Conservation (phyloP, 805 yeast genomes). For the Middelhovenomyces tepae region DNA sequence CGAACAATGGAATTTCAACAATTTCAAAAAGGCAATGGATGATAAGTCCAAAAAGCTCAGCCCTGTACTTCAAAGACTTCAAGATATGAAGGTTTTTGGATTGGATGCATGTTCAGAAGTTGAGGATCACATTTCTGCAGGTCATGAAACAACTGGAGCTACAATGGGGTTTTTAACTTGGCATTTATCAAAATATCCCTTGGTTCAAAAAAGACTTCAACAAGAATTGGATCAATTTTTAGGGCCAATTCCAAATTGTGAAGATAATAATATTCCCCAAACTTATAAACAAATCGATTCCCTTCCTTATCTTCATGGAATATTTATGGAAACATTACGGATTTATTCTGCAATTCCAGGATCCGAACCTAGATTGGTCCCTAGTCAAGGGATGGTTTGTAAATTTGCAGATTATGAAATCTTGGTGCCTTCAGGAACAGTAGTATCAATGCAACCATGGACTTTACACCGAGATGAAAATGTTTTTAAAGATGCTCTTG, state of each 20-base stretch:
- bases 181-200: slow-evolving; percentile 45
- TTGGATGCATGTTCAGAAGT: slow-evolving; percentile 38
- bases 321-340: slow-evolving; percentile 52
- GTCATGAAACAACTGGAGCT: slow-evolving; percentile 67
- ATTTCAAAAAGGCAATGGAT: slow-evolving; percentile 20
- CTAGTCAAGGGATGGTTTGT: slow-evolving; percentile 22
- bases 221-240: slow-evolving; percentile 36
- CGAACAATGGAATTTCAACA: slow-evolving; percentile 37
- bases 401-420: slow-evolving; percentile 12
- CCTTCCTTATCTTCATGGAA: slow-evolving; percentile 51
- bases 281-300: slow-evolving; percentile 41
- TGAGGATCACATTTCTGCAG: slow-evolving; percentile 65
- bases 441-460: slow-evolving; percentile 58
- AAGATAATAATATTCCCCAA: slow-evolving; percentile 21
- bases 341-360: slow-evolving; percentile 69
- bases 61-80: slow-evolving; percentile 15
- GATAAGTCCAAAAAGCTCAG: not conserved
- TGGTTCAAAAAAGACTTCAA: slow-evolving; percentile 39
- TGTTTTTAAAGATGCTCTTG: slow-evolving; percentile 44
- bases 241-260: slow-evolving; percentile 25
- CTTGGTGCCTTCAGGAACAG: slow-evolving; percentile 44
- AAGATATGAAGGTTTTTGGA: slow-evolving; percentile 20
- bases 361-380: slow-evolving; percentile 53
- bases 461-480: slow-evolving; percentile 45
- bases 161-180: slow-evolving; percentile 52